A percentile compares a stretch with the other conserved stretches of the same genome.
Evolutionary conservation across 2,329 filamentous ascomycete genomes (phyloP).

Genomic region (Pestalotiopsis sp.): DNA sequence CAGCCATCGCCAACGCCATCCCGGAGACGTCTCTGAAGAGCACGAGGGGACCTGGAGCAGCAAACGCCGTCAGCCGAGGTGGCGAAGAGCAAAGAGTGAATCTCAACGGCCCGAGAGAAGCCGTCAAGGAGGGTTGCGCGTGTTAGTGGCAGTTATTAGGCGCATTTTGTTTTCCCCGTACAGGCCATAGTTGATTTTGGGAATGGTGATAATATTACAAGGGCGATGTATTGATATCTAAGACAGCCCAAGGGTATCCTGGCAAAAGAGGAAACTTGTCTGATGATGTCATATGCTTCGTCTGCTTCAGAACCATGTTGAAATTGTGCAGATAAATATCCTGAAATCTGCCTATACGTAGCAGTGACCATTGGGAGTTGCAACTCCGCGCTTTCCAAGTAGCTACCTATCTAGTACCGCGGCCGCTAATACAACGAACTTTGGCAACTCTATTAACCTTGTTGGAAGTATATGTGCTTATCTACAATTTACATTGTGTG

Average conservation of each 20-base stretch:
- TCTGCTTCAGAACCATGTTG: background rate
- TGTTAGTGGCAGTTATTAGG: slow-evolving; percentile 57
- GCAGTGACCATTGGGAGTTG: background rate
- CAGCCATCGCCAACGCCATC: slow-evolving; percentile 96
- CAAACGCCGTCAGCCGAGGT: slow-evolving; percentile 59
- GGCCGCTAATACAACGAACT: background rate
- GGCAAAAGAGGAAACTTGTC: background rate
- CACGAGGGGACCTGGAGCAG: slow-evolving; percentile 69
- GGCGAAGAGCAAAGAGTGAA: slow-evolving; percentile 79
- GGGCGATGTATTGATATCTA: background rate
- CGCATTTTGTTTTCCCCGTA: background rate
- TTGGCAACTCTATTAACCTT: background rate
- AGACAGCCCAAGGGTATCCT: background rate
- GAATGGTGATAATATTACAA: background rate
- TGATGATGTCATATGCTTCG: background rate
- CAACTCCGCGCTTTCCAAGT: background rate
- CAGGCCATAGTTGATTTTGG: background rate
- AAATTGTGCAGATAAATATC: background rate
- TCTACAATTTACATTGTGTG: too few relatives aligned
- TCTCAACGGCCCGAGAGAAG: slow-evolving; percentile 72
- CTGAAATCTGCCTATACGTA: background rate
- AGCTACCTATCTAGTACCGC: background rate
- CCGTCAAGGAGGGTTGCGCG: slow-evolving; percentile 89
- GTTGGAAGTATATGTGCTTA: too few relatives aligned
- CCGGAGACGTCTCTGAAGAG: slow-evolving; percentile 96